phyloP scores from a whole-genome alignment of 2,329 filamentous ascomycete species.

The Neocucurbitaria cava region DNA sequence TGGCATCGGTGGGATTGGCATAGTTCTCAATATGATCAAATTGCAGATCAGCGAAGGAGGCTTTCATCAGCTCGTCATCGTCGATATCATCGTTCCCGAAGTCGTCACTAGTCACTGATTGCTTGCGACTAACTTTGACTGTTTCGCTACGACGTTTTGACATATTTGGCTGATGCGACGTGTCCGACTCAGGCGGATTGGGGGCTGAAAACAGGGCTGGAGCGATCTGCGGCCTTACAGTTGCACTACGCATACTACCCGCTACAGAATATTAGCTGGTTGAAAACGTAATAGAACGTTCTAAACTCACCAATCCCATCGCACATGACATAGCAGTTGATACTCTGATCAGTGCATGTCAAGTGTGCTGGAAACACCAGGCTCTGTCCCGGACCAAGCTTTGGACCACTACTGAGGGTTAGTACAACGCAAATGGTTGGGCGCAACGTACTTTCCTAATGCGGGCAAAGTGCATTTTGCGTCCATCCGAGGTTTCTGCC shows the following conservation, averaged over 20 bases:
- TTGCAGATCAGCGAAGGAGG: conserved; percentile 47
- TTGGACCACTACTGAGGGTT: conserved; percentile 64
- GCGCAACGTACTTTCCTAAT: conserved; percentile 54
- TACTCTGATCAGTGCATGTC: conserved; percentile 60
- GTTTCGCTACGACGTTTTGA: conserved; percentile 38
- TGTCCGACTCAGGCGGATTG: conserved; percentile 24
- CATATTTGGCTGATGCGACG: conserved; percentile 33
- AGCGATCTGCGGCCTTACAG: conserved; percentile 59
- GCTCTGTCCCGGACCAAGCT: conserved; percentile 67
- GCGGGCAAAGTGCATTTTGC: conserved; percentile 71
- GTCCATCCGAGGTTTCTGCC: conserved; percentile 73
- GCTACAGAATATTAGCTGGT: conserved; percentile 48
- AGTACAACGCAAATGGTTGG: background rate
- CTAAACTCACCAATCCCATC: conserved; percentile 73
- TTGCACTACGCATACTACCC: conserved; percentile 63
- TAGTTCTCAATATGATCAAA: conserved; percentile 63
- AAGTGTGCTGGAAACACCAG: conserved; percentile 67
- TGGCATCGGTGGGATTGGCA: conserved; percentile 32
- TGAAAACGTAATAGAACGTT: rapidly evolving
- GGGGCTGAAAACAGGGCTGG: conserved; percentile 51
- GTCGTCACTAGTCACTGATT: conserved; percentile 49
- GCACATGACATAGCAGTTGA: conserved; percentile 77
- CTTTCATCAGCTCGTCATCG: conserved; percentile 60
- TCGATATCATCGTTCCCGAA: conserved; percentile 62
- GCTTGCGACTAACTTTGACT: conserved; percentile 7